Percentiles rank a stretch among this genome's conserved stretches.
Conservation (phyloP, 1,284 basidiomycete genomes). For the Cerrena zonata region DNA sequence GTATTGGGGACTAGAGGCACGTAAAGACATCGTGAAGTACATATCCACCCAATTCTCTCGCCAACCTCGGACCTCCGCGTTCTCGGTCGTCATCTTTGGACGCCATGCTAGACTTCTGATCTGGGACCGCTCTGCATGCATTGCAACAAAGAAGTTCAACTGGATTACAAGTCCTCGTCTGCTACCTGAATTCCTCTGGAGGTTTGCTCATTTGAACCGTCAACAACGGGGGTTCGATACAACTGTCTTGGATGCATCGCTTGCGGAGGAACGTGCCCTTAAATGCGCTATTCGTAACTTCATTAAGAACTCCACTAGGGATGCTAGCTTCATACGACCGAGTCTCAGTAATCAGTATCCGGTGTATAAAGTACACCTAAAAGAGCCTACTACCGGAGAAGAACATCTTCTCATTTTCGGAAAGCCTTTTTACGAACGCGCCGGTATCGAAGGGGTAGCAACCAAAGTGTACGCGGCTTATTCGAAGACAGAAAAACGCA, state of each 20-base stretch:
- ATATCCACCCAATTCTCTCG: not conserved
- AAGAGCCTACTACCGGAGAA: not conserved
- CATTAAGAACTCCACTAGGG: not conserved
- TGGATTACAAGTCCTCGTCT: conserved; percentile 6
- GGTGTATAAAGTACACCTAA: not conserved
- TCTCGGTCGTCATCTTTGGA: conserved; percentile 12
- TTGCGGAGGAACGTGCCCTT: not conserved
- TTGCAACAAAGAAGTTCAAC: conserved; percentile 12
- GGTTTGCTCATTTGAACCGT: conserved; percentile 8
- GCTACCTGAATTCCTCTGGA: conserved; percentile 13
- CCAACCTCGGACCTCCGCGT: conserved; percentile 12
- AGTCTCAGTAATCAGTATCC: not conserved
- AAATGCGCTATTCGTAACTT: not conserved
- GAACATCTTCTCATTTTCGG: not conserved
- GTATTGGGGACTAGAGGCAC: not conserved
- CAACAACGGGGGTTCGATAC: conserved; percentile 13
- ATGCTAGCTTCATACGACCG: not conserved
- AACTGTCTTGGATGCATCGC: not conserved
- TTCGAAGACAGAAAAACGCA: conserved; percentile 1
- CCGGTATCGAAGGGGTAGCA: not conserved
- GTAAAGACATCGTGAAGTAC: not conserved
- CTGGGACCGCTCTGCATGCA: conserved; percentile 16
- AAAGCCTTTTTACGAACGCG: not conserved
- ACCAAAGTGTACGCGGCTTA: conserved; percentile 11
- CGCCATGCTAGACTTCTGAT: conserved; percentile 13